Base-by-base conservation (phyloP, 306 rosid species). In the Begonia loranthoides region DNA sequence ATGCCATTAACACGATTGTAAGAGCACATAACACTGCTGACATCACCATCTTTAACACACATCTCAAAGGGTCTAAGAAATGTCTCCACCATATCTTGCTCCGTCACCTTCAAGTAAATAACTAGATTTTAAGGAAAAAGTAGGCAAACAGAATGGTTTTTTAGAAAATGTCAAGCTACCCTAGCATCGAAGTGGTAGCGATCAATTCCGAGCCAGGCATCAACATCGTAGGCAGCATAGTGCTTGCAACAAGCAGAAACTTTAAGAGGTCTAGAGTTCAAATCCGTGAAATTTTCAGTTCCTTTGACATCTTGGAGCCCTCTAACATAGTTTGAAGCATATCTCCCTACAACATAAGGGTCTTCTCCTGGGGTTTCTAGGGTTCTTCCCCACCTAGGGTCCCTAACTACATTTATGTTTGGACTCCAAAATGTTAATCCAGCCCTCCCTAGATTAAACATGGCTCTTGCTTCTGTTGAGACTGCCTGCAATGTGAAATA, bases 201-300 rank as follows among this genome's bases (percentile, higher is more conserved):
- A 59, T 87, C 86, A 21, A 75, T 48, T 16, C 81, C 83, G 63
- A 76, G 78, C 95, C 95, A 82, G 2, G 73, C 71, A 45, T 87
- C 88, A 46, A 87, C 59, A 51, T 87, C 95, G 66, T 79, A 87
- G 34, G 88, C 95, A 43, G 93, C 80, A 55, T 82, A 87, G 61
- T 87, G 95, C 83, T 87, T 87, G 69, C 95, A 82, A 41, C 95
- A 87, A 8, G 81, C 71, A n/a, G 93, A 87, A 14, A 87, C 95
- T 73, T 87, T 87, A 14, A 87, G 93, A 75, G 73, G 75, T 17
- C 63, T 76, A 40, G 59, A 67, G 40, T 47, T 13, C 15, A 58
- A 62, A 65, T 69, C 64, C 36, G 36, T 28, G 36, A 28, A 28
- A 28, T 28, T 28, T 28, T 28, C 36, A 7, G 36, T 1, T 45